Conservation (phyloP, 257 asterid genomes). For the Paraleonurus japonicus region DNA sequence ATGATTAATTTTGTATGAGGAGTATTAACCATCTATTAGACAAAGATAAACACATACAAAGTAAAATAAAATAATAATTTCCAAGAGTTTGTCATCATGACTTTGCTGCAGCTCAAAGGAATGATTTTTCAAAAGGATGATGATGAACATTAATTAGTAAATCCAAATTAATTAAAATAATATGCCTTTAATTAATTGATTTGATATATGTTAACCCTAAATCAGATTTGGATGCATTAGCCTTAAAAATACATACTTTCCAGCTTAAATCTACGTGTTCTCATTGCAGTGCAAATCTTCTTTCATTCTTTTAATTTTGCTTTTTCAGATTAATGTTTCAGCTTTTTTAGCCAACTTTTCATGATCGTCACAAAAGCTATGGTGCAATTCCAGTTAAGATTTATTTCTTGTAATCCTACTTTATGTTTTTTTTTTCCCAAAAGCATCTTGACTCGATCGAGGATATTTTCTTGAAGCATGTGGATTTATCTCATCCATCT, state of each 20-base stretch:
- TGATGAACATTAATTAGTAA: not conserved
- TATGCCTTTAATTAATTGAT: slow-evolving; percentile 17
- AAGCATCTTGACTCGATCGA: slow-evolving; percentile 21
- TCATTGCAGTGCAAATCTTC: slow-evolving; percentile 38
- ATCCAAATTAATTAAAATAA: not conserved
- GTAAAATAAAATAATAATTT: not conserved
- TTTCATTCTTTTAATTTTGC: slow-evolving; percentile 34
- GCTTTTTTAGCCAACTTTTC: slow-evolving; percentile 41
- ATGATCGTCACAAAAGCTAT: slow-evolving; percentile 32
- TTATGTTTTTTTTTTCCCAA: slow-evolving; percentile 1
- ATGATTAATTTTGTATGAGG: no score
- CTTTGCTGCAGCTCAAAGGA: slow-evolving; percentile 21
- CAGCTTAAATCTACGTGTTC: slow-evolving; percentile 72
- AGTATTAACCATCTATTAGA: no score
- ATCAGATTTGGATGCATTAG: slow-evolving; percentile 31
- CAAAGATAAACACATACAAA: not conserved
- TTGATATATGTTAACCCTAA: not conserved
- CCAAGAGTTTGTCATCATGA: not conserved
- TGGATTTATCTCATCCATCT: not conserved
- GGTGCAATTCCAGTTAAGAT: slow-evolving; percentile 56
- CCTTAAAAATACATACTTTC: slow-evolving; percentile 47
- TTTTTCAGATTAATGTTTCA: slow-evolving; percentile 43
- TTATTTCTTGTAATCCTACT: slow-evolving; percentile 12
- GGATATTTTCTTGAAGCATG: not conserved
- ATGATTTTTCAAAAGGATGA: slow-evolving; percentile 26